A percentile compares a stretch with the other conserved stretches of the same genome.
Conservation (phyloP, 768 basidiomycete species). For the Psilocybe subaeruginosa region DNA sequence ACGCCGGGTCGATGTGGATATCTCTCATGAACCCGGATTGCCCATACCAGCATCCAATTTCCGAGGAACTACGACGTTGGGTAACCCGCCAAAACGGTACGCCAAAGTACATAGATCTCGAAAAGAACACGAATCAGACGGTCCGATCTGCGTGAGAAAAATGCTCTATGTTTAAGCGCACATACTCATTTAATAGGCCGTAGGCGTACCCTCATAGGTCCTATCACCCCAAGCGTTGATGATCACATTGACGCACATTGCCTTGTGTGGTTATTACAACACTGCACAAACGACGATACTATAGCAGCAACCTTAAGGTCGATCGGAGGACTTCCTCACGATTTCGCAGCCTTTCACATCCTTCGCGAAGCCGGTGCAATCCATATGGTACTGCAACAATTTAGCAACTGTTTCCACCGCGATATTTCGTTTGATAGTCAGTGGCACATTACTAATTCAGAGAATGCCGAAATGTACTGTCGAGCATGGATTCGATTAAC, state of each 20-base stretch:
- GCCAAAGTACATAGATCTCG: constrained; percentile 9
- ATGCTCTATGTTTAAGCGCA: neutral
- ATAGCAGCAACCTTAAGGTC: constrained; percentile 34
- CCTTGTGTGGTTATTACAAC: constrained; percentile 40
- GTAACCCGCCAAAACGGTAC: neutral
- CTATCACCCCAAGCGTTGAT: constrained; percentile 18
- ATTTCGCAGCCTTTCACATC: constrained; percentile 38
- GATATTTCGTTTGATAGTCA: constrained; percentile 36
- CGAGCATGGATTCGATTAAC: constrained; percentile 44
- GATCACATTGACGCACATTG: constrained; percentile 39
- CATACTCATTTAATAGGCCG: neutral
- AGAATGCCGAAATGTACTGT: constrained; percentile 39
- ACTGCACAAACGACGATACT: constrained; percentile 34
- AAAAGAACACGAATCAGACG: constrained; percentile 12
- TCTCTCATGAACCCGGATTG: constrained; percentile 42
- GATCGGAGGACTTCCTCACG: constrained; percentile 39
- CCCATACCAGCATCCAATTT: constrained; percentile 44
- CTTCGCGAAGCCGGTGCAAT: constrained; percentile 40
- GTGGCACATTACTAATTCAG: constrained; percentile 38
- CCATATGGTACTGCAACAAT: constrained; percentile 34
- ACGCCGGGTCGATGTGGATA: constrained; percentile 39
- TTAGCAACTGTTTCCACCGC: constrained; percentile 40
- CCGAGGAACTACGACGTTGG: constrained; percentile 34
- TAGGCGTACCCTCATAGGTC: constrained; percentile 16
- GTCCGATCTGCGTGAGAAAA: constrained; percentile 10